Base-by-base conservation (phyloP, 2,329 filamentous ascomycete genomes). In the Xylariaceae sp. region DNA sequence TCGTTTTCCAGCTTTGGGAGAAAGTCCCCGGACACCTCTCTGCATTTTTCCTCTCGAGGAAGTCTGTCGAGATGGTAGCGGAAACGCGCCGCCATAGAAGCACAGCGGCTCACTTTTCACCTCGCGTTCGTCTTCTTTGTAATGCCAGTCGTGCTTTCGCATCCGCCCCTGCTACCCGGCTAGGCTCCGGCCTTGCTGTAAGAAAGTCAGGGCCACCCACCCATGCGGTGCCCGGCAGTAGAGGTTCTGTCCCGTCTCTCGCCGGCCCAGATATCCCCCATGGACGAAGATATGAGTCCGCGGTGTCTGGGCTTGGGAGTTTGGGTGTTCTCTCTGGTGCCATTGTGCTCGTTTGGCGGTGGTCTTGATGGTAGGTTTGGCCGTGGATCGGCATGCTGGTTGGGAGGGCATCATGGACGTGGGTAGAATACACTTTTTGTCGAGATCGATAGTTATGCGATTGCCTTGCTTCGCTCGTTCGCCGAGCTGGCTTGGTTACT, bases 61-160 rank as follows among this genome's bases (percentile, higher is more conserved):
- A 19, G 12, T 75, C 72, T 19, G 44, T 76, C 78, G 76, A 71
- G 56, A 73, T 70, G 53, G 51, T 75, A 73, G 92, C 90, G 89
- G 90, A 95, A 95, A 96, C 89, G 90, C 92, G 89, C 90, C 92
- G 92, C 91, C 92, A 95, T 92, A 96, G 86, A 95, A 95, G 92
- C 91, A 91, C 81, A 78, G 91, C 89, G 90, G 90, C 87, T 92
- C 75, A 90, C 83, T 9, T 56, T 26, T 84, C 45, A 62, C 84
- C 79, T 78, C 80, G 78, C 73, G 45, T 52, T 47, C 75, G 76
- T 76, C 76, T 76, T 75, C 75, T 75, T 34, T 59, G 63, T 65
- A 64, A 56, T 62, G 59, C 57, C 57, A 57, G 46, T n/a, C 40
- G n/a, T 36, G 53, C 26, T 61, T 65, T 51, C 56, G 59, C 62